A percentile compares a stretch with the other conserved stretches of the same genome.
Conservation (phyloP, 192 early-diverging fungal genomes). For the Thoreauomyces humboldtii region DNA sequence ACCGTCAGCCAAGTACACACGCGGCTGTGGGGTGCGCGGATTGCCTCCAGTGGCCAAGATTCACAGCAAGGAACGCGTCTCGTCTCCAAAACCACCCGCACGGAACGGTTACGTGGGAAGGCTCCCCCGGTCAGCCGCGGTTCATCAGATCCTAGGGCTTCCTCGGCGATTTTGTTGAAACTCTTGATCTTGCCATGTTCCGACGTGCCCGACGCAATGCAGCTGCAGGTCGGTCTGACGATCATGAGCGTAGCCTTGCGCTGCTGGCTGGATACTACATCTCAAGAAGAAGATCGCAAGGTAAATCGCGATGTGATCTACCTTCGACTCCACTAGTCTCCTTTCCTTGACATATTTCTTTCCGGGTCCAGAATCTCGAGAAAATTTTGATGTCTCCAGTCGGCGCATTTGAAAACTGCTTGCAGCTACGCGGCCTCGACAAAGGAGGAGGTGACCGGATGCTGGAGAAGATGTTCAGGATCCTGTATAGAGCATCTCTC, state of each 20-base stretch:
- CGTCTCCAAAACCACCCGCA: neutral
- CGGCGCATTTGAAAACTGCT: conserved; percentile 4
- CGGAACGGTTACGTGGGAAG: neutral
- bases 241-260: neutral
- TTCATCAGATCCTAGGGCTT: too few species aligned
- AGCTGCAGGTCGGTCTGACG: neutral
- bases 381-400: neutral
- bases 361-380: neutral
- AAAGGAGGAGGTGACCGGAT: neutral
- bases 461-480: conserved; percentile 9
- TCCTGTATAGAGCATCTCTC: conserved; percentile 11
- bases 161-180: too few species aligned
- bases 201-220: neutral
- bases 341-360: neutral
- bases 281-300: neutral
- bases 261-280: neutral
- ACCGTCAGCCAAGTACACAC: conserved; percentile 4
- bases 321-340: neutral
- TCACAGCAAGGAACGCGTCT: neutral
- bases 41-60: neutral
- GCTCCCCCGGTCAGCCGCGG: too few species aligned
- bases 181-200: too few species aligned
- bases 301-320: neutral
- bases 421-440: neutral
- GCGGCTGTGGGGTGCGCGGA: neutral